Evolutionary conservation across 2,329 filamentous ascomycete genomes (phyloP), one percentile per base, ranked within the genome.

Genomic region (Penicillium sp.): DNA sequence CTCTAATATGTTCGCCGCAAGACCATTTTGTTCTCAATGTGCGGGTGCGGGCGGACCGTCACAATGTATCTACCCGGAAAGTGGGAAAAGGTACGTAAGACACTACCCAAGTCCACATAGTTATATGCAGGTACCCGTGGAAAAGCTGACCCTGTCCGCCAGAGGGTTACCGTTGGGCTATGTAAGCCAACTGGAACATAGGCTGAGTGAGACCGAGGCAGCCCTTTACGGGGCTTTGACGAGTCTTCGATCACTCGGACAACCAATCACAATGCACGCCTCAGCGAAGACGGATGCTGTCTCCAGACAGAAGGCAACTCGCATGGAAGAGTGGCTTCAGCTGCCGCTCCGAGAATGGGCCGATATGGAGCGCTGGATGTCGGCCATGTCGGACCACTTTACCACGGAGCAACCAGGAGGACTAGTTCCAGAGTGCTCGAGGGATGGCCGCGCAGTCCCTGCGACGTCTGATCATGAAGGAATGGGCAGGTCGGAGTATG

Each of bases 101-200:
- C 16, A 9, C 22, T 35, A 35, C 16, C 35, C 11, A 41, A 18
- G n/a, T 4, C 11, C 12, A 40, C 30, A 27, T 9, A 18, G 3
- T 16, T 8, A 11, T 9, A 44, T 41, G 44, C 37, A 36, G 30
- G 40, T 37, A 48, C 39, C 38, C 41, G 44, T 34, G 25, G n/a
- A 37, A 38, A 40, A 40, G 19, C 28, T 46, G 29, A 47, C 33
- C 25, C 14, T 44, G 14, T 25, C 30, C 16, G 30, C 13, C 34
- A 61, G 59, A 42, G 59, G 59, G 4, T 30, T 61, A 12, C 59
- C 59, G 4, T 49, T 59, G 10, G 59, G 59, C 22, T 60, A 61
- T 39, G 31, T 61, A 9, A 60, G 57, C 14, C 59, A 57, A 52
- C 49, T 61, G 9, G 59, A 61, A 39, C 49, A 59, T 34, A 46